Evolutionary conservation across 2,329 filamentous ascomycete genomes (phyloP).

Genomic region (Capronia coronata): DNA sequence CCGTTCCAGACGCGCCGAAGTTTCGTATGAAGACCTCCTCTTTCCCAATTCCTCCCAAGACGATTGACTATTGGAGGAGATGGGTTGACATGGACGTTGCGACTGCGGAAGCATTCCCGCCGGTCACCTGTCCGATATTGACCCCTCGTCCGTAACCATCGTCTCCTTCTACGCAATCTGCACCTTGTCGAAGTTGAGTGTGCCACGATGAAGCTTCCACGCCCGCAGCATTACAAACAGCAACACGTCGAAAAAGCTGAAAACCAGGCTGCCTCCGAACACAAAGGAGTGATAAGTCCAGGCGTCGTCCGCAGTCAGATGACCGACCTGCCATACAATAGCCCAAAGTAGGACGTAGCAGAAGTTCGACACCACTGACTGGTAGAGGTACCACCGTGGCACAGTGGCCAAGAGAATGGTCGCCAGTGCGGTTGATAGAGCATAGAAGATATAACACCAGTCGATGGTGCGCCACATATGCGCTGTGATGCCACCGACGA

Average conservation of each 20-base stretch:
- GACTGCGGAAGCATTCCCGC: neutral
- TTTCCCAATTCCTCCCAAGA: no score
- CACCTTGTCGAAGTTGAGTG: constrained; percentile 11
- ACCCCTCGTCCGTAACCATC: no score
- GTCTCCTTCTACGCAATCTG: constrained; percentile 3
- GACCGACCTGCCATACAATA: constrained; percentile 48
- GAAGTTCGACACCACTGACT: constrained; percentile 60
- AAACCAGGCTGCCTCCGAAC: constrained; percentile 63
- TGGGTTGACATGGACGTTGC: neutral
- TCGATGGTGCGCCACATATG: constrained; percentile 61
- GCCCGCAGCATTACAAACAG: constrained; percentile 49
- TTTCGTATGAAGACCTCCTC: no score
- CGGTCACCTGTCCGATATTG: neutral
- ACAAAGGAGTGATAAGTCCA: constrained; percentile 63
- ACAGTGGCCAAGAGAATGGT: constrained; percentile 58
- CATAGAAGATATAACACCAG: constrained; percentile 66
- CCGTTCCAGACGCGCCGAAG: no score
- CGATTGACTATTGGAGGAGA: neutral
- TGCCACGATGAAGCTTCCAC: constrained; percentile 45
- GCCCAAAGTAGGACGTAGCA: constrained; percentile 66
- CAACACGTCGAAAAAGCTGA: constrained; percentile 56
- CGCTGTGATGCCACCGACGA: constrained; percentile 55
- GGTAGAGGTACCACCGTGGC: constrained; percentile 61
- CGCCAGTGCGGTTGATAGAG: constrained; percentile 58
- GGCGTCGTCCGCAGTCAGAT: constrained; percentile 48